Evolutionary conservation across 805 yeast species (phyloP).

Genomic region (Metschnikowia sp.): DNA sequence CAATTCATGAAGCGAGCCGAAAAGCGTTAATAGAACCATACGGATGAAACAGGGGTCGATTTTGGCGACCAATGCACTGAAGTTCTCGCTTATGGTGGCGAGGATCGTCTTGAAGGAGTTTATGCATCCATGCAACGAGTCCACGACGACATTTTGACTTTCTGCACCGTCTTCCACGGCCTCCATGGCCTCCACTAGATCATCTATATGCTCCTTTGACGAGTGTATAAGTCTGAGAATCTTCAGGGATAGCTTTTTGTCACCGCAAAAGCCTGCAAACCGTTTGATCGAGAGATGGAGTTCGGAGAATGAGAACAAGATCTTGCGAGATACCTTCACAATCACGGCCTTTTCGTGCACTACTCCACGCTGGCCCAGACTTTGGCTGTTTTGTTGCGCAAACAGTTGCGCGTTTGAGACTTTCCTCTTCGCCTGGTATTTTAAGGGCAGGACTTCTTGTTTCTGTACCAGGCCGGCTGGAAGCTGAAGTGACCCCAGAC

Average conservation of each 20-base stretch:
- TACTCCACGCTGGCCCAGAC: not conserved
- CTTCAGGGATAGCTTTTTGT: slow-evolving; percentile 51
- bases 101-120: slow-evolving; percentile 52
- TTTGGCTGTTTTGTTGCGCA: not conserved
- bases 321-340: slow-evolving; percentile 53
- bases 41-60: slow-evolving; percentile 60
- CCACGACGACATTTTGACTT: slow-evolving; percentile 28
- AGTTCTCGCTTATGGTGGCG: slow-evolving; percentile 45
- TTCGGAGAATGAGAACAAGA: slow-evolving; percentile 61
- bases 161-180: slow-evolving; percentile 37
- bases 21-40: slow-evolving; percentile 27
- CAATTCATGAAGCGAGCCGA: slow-evolving; percentile 64
- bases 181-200: slow-evolving; percentile 55
- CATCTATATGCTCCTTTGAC: slow-evolving; percentile 53
- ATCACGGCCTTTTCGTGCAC: slow-evolving; percentile 12
- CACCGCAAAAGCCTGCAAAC: slow-evolving; percentile 55
- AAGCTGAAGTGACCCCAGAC: not conserved
- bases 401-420: not conserved
- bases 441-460: not conserved
- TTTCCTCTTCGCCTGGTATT: not conserved
- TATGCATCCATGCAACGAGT: slow-evolving; percentile 32
- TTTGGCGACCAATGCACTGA: slow-evolving; percentile 46
- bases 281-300: slow-evolving; percentile 57
- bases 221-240: slow-evolving; percentile 50
- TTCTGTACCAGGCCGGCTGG: not conserved